Evolutionary conservation across 1,284 basidiomycete species (phyloP), one percentile per base, ranked within the genome.

Genomic region (Ganoderma lingzhi): DNA sequence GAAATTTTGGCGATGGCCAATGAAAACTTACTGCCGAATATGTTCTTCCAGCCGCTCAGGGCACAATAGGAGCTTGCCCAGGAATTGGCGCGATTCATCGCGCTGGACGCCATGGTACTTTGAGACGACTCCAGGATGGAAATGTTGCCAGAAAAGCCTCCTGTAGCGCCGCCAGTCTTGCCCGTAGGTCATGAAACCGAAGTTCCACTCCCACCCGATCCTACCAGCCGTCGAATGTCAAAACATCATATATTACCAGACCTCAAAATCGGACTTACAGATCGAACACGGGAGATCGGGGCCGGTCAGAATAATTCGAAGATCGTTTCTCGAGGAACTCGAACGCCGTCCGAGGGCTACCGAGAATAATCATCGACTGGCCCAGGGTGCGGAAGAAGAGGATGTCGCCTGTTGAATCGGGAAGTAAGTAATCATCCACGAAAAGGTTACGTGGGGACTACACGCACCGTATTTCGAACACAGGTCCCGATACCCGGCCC

Each of bases 261-360:
- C 6, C 23, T 19, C 14, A 37, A 3, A 41, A 48, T 23, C 14
- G 35, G 37, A 67, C 73, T 17, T 64, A 76, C 73, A 76, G 61
- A 23, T 76, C 73, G 48, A 70, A 65, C 70, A 76, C 70, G 14
- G 70, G 64, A 28, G 70, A 70, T 48, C 64, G 64, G 8, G 74
- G 74, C 28, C 72, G n/a, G 62, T 76, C 64, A 30, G 71, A 75
- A 65, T 70, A 75, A 45, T 71, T 73, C n/a, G 73, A 66, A 32
- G 74, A 72, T 14, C 71, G 70, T 66, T 76, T 76, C 41, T 76
- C 75, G 39, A 77, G 71, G 8, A 77, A 64, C 32, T 76, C 75
- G 14, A 63, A 53, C 0, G 65, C 70, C 4, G 64, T 70, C 44
- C 73, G 69, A 3, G 42, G 56, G 17, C 62, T 65, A 35, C 70